Base-by-base conservation (phyloP, 1,139 yeast species). In the Yamadazyma kanchanaburiensis region DNA sequence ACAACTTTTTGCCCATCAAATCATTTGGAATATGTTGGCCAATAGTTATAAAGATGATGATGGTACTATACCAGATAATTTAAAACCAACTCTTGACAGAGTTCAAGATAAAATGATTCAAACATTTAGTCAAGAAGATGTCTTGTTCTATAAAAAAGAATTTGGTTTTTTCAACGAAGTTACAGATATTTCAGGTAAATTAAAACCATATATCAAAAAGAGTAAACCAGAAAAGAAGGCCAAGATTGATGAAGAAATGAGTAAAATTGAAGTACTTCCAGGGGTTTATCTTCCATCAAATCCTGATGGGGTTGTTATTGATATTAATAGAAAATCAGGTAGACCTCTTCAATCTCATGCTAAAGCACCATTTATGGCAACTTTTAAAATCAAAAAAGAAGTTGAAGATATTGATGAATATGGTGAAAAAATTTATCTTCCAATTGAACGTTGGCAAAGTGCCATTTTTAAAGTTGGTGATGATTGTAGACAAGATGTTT, bases 381-480 rank as follows among this genome's bases (percentile, higher is more conserved):
- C 95, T 0, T 94, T 94, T 64, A 84, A 80, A 56, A 87, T 94
- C 43, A 72, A 74, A 29, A 81, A 77, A 45, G 76, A 77, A 15
- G 57, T 70, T 7, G 64, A 56, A 11, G 63, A 57, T 21, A 56
- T 65, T 17, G 70, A 61, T 31, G 75, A 71, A 28, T 60, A 60
- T 11, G 78, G 75, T 3, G 53, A 58, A 12, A 51, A 53, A 6
- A 60, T 48, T 10, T 45, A 31, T 12, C 43, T 51, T 9, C 55
- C 61, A 52, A 52, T 74, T 39, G 84, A 78, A 32, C 74, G 64
- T 43, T 84, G 95, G 95, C 94, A 89, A 52, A 80, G 95, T 50
- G 98, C 98, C 13, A 94, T 94, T 56, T 94, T 94, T 72, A 94
- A 94, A 58, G 98, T 94, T 35, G 99, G 99, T 38, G 99, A 94